Conservation (phyloP, 2,329 filamentous ascomycete genomes). For the Thermochaetoides dissita region DNA sequence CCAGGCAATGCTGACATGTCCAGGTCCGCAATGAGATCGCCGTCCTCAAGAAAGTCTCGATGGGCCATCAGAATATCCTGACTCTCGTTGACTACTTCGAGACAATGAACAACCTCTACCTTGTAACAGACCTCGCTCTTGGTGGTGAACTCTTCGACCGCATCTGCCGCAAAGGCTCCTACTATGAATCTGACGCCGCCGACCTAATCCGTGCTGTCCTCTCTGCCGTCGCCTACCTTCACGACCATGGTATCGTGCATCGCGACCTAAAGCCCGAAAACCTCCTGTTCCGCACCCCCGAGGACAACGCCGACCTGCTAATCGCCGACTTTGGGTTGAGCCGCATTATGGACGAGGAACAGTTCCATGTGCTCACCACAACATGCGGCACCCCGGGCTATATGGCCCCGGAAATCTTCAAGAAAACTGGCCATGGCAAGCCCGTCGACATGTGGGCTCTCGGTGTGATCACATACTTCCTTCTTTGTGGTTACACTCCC, state of each 20-base stretch:
- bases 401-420: slow-evolving; percentile 99
- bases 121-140: slow-evolving; percentile 90
- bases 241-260: slow-evolving; percentile 97
- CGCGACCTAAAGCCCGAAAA: slow-evolving; percentile 97
- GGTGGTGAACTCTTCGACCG: slow-evolving; percentile 96
- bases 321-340: slow-evolving; percentile 95
- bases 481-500: slow-evolving; percentile 93
- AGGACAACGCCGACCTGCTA: slow-evolving; percentile 91
- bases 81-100: slow-evolving; percentile 98
- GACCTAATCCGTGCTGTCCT: slow-evolving; percentile 89
- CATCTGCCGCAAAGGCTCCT: slow-evolving; percentile 95
- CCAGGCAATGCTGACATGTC: neutral
- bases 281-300: slow-evolving; percentile 86
- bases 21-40: slow-evolving; percentile 96
- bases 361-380: slow-evolving; percentile 93
- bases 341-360: slow-evolving; percentile 96
- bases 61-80: slow-evolving; percentile 96
- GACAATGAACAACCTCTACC: slow-evolving; percentile 98
- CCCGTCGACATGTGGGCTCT: slow-evolving; percentile 98
- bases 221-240: slow-evolving; percentile 94
- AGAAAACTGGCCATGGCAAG: slow-evolving; percentile 95
- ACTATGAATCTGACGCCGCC: slow-evolving; percentile 93
- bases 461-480: slow-evolving; percentile 96
- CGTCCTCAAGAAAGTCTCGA: slow-evolving; percentile 92
- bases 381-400: slow-evolving; percentile 97